These are phyloP conservation scores for Rhododendron williamsianum DNA, from an alignment of 148 eudicot species.

Conservation along the genomic window DNA sequence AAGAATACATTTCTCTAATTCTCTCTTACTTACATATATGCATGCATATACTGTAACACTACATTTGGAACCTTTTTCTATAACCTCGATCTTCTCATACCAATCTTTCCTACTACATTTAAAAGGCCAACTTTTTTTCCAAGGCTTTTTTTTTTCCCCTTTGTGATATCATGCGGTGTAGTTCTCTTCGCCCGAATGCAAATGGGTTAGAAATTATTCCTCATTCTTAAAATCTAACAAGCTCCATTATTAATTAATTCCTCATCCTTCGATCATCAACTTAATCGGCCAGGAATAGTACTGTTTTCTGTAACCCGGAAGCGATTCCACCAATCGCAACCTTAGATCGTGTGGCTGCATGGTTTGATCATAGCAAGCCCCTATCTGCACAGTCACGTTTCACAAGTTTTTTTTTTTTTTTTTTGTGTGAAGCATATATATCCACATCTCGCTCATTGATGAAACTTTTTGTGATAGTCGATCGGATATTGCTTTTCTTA, in stretches of 20 bases:
- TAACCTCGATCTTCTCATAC: not conserved
- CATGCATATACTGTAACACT: not conserved
- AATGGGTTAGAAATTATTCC: not conserved
- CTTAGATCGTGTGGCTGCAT: not conserved
- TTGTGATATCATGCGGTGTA: not conserved
- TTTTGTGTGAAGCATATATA: not conserved
- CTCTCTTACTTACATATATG: not conserved
- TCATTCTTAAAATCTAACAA: not conserved
- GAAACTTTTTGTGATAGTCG: too few species aligned
- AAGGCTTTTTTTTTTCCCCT: not conserved
- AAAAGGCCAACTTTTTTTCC: too few species aligned
- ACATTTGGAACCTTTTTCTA: not conserved
- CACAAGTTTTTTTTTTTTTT: not conserved
- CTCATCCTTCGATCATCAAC: not conserved
- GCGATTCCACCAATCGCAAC: not conserved
- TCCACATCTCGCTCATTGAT: not conserved
- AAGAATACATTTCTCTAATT: not conserved
- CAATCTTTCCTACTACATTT: not conserved
- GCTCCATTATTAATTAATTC: not conserved
- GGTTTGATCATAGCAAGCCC: not conserved
- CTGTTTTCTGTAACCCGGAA: not conserved
- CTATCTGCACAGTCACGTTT: not conserved
- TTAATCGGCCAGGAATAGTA: not conserved
- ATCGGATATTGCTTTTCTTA: too few species aligned
- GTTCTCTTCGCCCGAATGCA: conserved; percentile 13